These are phyloP conservation scores for Trichoderma sp. DNA, from an alignment of 2,329 filamentous ascomycete species.

Conservation along the genomic window DNA sequence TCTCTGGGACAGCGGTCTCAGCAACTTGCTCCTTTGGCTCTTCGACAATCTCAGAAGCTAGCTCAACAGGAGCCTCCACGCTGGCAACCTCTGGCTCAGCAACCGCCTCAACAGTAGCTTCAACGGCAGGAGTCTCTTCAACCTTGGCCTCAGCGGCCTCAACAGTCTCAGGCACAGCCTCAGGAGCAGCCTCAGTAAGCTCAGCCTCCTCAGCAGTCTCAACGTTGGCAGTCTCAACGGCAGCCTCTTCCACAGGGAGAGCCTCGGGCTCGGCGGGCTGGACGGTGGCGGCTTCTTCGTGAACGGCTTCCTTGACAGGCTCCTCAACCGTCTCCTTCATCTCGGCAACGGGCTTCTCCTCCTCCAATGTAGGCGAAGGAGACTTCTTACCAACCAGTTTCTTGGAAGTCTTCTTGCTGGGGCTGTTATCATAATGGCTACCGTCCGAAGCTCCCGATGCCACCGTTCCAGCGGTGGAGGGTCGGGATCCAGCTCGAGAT, in stretches of 20 bases:
- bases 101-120: background rate
- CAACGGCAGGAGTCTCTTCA: conserved; percentile 2
- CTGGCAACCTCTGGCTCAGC: background rate
- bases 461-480: conserved; percentile 12
- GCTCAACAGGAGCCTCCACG: conserved; percentile 13
- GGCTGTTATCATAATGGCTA: conserved; percentile 5
- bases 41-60: conserved; percentile 7
- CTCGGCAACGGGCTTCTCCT: background rate
- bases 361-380: background rate
- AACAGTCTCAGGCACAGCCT: conserved; percentile 8
- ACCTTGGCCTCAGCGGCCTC: conserved; percentile 7
- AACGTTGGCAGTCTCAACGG: conserved; percentile 24
- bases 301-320: conserved; percentile 10
- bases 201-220: conserved; percentile 24
- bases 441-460: background rate
- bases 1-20: conserved; percentile 5
- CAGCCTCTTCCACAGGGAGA: conserved; percentile 21
- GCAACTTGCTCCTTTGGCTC: conserved; percentile 25
- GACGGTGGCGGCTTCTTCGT: conserved; percentile 5
- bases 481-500: conserved; percentile 28
- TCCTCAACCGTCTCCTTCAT: conserved; percentile 18
- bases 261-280: conserved; percentile 16
- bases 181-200: conserved; percentile 14
- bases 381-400: background rate
- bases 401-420: conserved; percentile 12